Evolutionary conservation across 495 filamentous ascomycete genomes (phyloP), one percentile per base, ranked within the genome.

Genomic region (Aeminium ludgeri): DNA sequence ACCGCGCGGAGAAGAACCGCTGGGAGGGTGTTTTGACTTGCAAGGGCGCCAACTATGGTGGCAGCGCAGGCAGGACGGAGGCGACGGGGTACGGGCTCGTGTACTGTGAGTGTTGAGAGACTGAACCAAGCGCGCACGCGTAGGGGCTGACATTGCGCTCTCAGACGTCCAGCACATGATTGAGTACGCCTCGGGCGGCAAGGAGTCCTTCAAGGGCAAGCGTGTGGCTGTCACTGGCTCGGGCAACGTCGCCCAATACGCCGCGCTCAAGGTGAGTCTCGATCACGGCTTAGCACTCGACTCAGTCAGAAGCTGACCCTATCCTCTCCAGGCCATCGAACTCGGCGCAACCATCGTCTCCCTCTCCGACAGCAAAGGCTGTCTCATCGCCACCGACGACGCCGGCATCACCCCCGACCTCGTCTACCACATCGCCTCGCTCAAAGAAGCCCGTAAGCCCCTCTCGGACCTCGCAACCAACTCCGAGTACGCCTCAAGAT

Each of bases 191-290:
- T 70, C 74, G 18, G 65, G 67, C 44, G 85, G 85, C 63, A 75
- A 80, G 58, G 83, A 91, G 58, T 73, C 70, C 52, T 91, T 93
- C 72, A 63, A 70, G 38, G 89, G 86, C 59, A 96, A 96, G 70
- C 79, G 77, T 33, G 89, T 97, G 43, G 84, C 86, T 58, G 80
- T 97, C 66, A 94, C 89, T 32, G 89, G 89, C 40, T 96, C 89
- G 46, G 89, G 89, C 43, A 97, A 97, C 67, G 89, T 97, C 37
- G 89, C 89, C 36, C 89, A 97, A 69, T 96, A 86, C 69, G 86
- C 89, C 15, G 89, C 89, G 7, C 78, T 97, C 45, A 97, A 97
- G 69, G 23, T 25, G 23, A 25, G 23, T 8, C 8, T 3, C 3
- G 4, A 25, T 8, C 23, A 4, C 8, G 4, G 4, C 23, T 25